Conservation (phyloP, 768 basidiomycete species). For the Naganishia kalamii region DNA sequence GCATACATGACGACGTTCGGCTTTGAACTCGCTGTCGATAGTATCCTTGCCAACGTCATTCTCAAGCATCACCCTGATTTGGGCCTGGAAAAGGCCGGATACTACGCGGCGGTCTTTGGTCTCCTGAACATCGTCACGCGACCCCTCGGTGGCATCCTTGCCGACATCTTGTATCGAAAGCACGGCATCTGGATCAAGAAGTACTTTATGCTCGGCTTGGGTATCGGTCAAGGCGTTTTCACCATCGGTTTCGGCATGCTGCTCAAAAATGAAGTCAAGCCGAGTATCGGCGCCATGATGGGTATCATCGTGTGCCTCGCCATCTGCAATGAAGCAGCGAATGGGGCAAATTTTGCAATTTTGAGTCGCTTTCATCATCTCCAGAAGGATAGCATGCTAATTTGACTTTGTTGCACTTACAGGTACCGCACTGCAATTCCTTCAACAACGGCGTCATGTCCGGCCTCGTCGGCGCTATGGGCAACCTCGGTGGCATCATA, state of each 20-base stretch:
- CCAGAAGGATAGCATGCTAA: neutral
- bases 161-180: conserved; percentile 51
- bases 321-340: conserved; percentile 50
- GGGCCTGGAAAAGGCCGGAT: conserved; percentile 55
- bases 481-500: conserved; percentile 20
- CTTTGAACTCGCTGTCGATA: conserved; percentile 57
- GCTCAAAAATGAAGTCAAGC: neutral
- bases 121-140: conserved; percentile 55
- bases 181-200: conserved; percentile 50
- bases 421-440: conserved; percentile 53
- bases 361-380: neutral
- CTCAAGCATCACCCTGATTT: conserved; percentile 49
- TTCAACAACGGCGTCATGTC: conserved; percentile 31
- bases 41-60: conserved; percentile 53
- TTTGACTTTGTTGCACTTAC: conserved; percentile 36
- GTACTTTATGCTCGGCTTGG: conserved; percentile 50
- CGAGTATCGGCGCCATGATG: conserved; percentile 26
- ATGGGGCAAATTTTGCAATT: conserved; percentile 49
- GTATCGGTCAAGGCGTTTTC: conserved; percentile 51
- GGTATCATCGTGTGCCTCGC: conserved; percentile 46
- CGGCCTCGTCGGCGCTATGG: conserved; percentile 16
- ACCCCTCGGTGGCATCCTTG: conserved; percentile 53
- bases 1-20: conserved; percentile 59
- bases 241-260: conserved; percentile 51
- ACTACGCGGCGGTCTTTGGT: conserved; percentile 49